Evolutionary conservation across 805 yeast species (phyloP).

Genomic region (Kodamaea hsintzibuensis): DNA sequence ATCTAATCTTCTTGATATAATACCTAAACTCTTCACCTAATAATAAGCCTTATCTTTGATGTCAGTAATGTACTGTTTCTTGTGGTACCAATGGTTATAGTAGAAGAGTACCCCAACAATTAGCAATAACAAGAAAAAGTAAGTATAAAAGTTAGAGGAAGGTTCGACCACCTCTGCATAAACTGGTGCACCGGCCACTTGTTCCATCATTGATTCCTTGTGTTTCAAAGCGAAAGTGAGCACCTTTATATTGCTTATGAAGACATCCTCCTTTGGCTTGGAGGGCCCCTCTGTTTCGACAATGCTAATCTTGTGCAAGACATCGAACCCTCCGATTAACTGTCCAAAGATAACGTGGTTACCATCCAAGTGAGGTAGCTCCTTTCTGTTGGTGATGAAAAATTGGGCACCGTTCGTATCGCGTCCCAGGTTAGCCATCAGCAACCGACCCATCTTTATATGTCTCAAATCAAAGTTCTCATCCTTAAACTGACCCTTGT

Average conservation of each 20-base stretch:
- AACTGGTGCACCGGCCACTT: neutral
- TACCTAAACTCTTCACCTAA: slow-evolving; percentile 1
- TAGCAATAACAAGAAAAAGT: slow-evolving; percentile 14
- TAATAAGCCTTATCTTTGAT: slow-evolving; percentile 26
- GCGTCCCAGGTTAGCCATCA: slow-evolving; percentile 28
- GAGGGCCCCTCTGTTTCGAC: slow-evolving; percentile 1
- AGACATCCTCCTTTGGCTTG: slow-evolving; percentile 21
- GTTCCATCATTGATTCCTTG: neutral
- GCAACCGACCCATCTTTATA: slow-evolving; percentile 24
- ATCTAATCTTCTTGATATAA: neutral
- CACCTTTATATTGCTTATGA: slow-evolving; percentile 16
- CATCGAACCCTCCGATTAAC: slow-evolving; percentile 23
- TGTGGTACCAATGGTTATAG: slow-evolving; percentile 20
- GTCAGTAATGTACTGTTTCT: slow-evolving; percentile 24
- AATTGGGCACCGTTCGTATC: slow-evolving; percentile 27
- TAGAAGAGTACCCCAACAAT: slow-evolving; percentile 12
- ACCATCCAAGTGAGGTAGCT: slow-evolving; percentile 19
- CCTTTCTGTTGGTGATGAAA: slow-evolving; percentile 21
- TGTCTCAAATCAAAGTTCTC: slow-evolving; percentile 26
- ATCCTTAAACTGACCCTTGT: slow-evolving; percentile 16
- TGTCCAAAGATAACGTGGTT: slow-evolving; percentile 31
- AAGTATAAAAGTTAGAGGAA: slow-evolving; percentile 10
- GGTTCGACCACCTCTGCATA: slow-evolving; percentile 11
- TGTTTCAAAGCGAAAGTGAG: neutral
- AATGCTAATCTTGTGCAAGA: slow-evolving; percentile 22